Base-by-base conservation (phyloP, 805 yeast genomes). In the Candida piceae region DNA sequence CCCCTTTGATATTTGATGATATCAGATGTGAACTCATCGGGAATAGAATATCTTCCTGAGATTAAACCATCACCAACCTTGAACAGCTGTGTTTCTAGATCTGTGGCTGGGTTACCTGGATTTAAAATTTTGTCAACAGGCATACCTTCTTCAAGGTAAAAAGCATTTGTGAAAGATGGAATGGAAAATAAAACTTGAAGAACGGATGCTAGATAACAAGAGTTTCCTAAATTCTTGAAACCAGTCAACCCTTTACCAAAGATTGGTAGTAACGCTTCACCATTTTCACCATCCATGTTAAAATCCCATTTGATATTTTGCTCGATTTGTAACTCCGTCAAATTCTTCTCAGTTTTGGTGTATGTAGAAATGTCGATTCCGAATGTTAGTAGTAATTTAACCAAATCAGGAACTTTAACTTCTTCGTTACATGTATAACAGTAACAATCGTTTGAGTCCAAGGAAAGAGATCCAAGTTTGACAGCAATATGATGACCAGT, bases 241-340 rank as follows among this genome's bases (percentile, higher is more conserved):
- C 98, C 99, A 0, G 95, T 85, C 22, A 84, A 65, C 0, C 78
- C 84, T 6, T 78, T 66, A 0, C 97, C 98, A 55, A 70, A 78
- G 1, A 90, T 64, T 2, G 86, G 85, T 10, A 58, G 51, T 36
- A 84, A 63, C 32, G 71, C 71, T 31, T 72, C 74, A 25, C 96
- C 96, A 42, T 77, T 66, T 1, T 78, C 74, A 34, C 80, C 79
- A 12, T 78, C 79, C 75, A 89, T 75, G 42, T 78, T 76, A 62
- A 93, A 93, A 45, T 90, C 95, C 96, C 97, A 93, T 48, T 81
- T 82, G 61, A 87, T 54, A 57, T 93, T 93, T 55, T 89, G 97
- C 55, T 89, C 97, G 38, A 93, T 74, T 62, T 93, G 95, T 44
- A 93, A 63, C 58, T 93, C 98, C 2, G 89, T 75, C 51, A 93